Conservation (phyloP, 2,329 filamentous ascomycete genomes). For the Geoglossum cookeanum region DNA sequence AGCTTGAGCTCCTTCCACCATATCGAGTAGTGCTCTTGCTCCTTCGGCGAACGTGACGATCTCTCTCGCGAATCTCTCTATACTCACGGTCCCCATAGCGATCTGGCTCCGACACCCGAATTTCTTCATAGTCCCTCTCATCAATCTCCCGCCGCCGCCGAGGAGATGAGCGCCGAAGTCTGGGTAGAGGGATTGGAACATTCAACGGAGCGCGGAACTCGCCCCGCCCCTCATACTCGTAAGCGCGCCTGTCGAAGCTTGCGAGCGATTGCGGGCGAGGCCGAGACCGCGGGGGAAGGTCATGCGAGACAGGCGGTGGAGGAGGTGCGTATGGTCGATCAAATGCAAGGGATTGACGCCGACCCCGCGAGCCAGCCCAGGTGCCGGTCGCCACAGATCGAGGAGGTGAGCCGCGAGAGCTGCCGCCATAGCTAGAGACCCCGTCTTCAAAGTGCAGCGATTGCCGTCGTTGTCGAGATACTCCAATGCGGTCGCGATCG, state of each 20-base stretch:
- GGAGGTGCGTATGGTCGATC: constrained; percentile 26
- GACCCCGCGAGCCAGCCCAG: constrained; percentile 19
- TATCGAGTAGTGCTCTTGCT: constrained; percentile 16
- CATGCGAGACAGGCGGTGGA: constrained; percentile 12
- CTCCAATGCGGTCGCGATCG: constrained; percentile 19
- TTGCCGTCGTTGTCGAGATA: constrained; percentile 14
- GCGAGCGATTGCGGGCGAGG: constrained; percentile 60
- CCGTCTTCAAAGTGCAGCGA: constrained; percentile 25
- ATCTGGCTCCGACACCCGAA: constrained; percentile 47
- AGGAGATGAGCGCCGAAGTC: constrained; percentile 36
- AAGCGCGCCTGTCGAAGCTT: constrained; percentile 64
- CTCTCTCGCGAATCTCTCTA: constrained; percentile 37
- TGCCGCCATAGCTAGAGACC: constrained; percentile 11
- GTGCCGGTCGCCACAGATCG: constrained; percentile 12
- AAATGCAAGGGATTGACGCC: constrained; percentile 14
- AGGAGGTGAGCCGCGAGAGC: neutral
- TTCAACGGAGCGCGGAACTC: constrained; percentile 47
- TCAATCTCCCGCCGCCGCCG: constrained; percentile 30
- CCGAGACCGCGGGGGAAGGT: constrained; percentile 28
- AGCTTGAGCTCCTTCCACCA: constrained; percentile 16
- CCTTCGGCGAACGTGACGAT: constrained; percentile 25
- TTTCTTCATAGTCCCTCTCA: constrained; percentile 44
- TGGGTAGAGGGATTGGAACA: constrained; percentile 44
- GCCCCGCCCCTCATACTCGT: constrained; percentile 28
- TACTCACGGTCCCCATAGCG: constrained; percentile 55